Evolutionary conservation across 257 asterid genomes (phyloP).

Genomic region (Solanum arcanum): DNA sequence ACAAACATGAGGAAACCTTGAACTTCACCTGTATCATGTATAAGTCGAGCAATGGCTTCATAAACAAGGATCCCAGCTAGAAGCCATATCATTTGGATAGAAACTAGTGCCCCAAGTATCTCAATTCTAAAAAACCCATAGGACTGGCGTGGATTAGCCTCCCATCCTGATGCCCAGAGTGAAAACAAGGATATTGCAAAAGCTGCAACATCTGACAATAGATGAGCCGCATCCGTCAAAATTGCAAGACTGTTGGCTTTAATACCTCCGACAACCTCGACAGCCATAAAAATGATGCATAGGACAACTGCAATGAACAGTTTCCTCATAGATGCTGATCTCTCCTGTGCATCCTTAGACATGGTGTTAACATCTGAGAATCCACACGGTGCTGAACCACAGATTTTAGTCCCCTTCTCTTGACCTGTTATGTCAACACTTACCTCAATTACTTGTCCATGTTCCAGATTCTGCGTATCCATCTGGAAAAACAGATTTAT

Average conservation of each 20-base stretch:
- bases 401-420: constrained; percentile 43
- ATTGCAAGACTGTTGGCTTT: constrained; percentile 89
- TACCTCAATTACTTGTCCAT: constrained; percentile 47
- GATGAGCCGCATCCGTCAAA: constrained; percentile 83
- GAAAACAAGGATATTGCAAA: constrained; percentile 86
- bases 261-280: constrained; percentile 77
- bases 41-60: constrained; percentile 67
- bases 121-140: constrained; percentile 87
- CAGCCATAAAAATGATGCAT: constrained; percentile 68
- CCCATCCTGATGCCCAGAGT: constrained; percentile 96
- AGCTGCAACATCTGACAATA: constrained; percentile 86
- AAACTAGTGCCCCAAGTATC: constrained; percentile 76
- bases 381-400: constrained; percentile 76
- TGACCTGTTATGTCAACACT: constrained; percentile 13
- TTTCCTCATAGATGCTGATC: constrained; percentile 64
- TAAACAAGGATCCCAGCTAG: constrained; percentile 86
- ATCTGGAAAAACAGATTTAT: constrained; percentile 24
- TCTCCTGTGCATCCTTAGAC: constrained; percentile 59
- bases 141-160: constrained; percentile 88
- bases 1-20: constrained; percentile 76
- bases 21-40: constrained; percentile 59
- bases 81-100: constrained; percentile 94
- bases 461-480: constrained; percentile 36
- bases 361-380: constrained; percentile 55
- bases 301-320: constrained; percentile 55